Evolutionary conservation across 129 eudicot species (phyloP).

Genomic region (Escallonia herrerae): DNA sequence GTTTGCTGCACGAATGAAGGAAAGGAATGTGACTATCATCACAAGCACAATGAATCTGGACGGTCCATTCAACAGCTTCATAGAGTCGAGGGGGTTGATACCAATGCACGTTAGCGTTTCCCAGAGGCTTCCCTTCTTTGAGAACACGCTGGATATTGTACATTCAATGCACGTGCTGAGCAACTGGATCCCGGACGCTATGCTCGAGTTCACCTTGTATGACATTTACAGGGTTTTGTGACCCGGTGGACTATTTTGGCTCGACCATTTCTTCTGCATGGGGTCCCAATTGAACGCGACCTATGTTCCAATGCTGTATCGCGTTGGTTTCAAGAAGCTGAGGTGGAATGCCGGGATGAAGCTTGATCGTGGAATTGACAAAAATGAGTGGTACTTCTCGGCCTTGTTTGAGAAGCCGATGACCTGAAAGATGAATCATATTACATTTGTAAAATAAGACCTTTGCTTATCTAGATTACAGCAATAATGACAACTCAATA

Average conservation of each 20-base stretch:
- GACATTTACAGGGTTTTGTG: conserved; percentile 44
- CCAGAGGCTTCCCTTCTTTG: conserved; percentile 46
- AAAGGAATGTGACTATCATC: conserved; percentile 32
- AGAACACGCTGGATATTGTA: conserved; percentile 44
- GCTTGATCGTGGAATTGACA: conserved; percentile 27
- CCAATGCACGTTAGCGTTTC: conserved; percentile 40
- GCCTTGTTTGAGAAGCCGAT: conserved; percentile 44
- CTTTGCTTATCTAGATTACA: too few species aligned
- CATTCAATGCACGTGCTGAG: conserved; percentile 49
- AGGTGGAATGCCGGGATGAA: conserved; percentile 41
- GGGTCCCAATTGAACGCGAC: conserved; percentile 36
- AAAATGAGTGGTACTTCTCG: conserved; percentile 41
- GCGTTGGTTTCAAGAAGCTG: conserved; percentile 33
- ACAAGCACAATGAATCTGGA: conserved; percentile 46
- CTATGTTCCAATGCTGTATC: conserved; percentile 30
- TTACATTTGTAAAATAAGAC: too few species aligned
- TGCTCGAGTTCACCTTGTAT: conserved; percentile 33
- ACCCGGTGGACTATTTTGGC: conserved; percentile 56
- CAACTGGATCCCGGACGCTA: conserved; percentile 38
- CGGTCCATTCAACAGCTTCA: conserved; percentile 40
- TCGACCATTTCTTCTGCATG: conserved; percentile 40
- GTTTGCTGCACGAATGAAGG: conserved; percentile 40
- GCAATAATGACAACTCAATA: too few species aligned
- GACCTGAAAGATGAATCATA: conserved; percentile 9
- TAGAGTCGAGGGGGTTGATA: conserved; percentile 37